A percentile compares a stretch with the other conserved stretches of the same genome.
phyloP scores from a whole-genome alignment of 2,329 filamentous ascomycete species.

The Neofusicoccum parvum region DNA sequence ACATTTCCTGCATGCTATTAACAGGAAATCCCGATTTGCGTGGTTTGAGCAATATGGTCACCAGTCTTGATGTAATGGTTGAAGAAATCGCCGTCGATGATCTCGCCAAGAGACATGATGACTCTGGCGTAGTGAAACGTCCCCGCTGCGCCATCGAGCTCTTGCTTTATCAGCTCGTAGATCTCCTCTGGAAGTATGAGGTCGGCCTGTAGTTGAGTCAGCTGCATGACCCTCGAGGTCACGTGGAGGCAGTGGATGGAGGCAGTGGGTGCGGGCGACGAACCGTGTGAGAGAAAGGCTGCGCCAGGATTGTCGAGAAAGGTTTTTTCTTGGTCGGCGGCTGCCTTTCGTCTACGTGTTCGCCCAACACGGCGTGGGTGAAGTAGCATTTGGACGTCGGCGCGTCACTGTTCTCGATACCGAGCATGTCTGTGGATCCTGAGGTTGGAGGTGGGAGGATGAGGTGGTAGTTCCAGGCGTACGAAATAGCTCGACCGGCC shows the following conservation, averaged over 20 bases:
- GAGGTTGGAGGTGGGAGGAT: background rate
- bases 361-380: slow-evolving; percentile 66
- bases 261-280: slow-evolving; percentile 13
- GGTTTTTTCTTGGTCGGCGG: slow-evolving; percentile 73
- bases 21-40: background rate
- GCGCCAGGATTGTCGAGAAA: slow-evolving; percentile 67
- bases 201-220: slow-evolving; percentile 44
- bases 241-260: background rate
- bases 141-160: slow-evolving; percentile 48
- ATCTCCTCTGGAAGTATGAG: slow-evolving; percentile 70
- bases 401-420: slow-evolving; percentile 36
- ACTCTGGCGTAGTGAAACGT: slow-evolving; percentile 65
- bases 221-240: background rate
- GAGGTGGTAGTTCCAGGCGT: background rate
- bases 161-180: slow-evolving; percentile 57
- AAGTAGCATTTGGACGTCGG: slow-evolving; percentile 69
- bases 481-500: background rate
- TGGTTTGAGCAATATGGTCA: slow-evolving; percentile 37
- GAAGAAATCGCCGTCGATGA: slow-evolving; percentile 77
- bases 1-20: slow-evolving; percentile 64
- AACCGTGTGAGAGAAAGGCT: slow-evolving; percentile 71
- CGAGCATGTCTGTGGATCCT: slow-evolving; percentile 32
- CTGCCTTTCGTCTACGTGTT: slow-evolving; percentile 71
- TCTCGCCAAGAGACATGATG: slow-evolving; percentile 69
- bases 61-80: slow-evolving; percentile 81